Conservation (phyloP, 768 basidiomycete genomes). For the Mycena maculata region DNA sequence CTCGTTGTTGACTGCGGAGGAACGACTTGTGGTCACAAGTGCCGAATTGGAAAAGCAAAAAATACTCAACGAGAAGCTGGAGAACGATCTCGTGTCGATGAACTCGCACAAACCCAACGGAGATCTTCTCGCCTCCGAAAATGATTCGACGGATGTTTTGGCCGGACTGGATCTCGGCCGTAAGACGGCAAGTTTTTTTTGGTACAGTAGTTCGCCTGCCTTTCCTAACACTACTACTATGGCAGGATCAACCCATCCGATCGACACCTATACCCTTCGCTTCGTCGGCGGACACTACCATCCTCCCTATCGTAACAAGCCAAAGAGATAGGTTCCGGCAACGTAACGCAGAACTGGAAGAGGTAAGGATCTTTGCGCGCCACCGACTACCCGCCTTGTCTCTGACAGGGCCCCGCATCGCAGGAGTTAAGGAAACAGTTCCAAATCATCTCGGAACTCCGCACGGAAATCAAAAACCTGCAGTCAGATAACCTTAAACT, state of each 20-base stretch:
- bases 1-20: slow-evolving; percentile 67
- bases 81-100: slow-evolving; percentile 89
- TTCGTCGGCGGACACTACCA: slow-evolving; percentile 88
- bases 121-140: slow-evolving; percentile 45
- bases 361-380: slow-evolving; percentile 63
- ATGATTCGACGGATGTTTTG: slow-evolving; percentile 64
- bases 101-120: slow-evolving; percentile 66
- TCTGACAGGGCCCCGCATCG: background rate
- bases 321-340: slow-evolving; percentile 98
- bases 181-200: slow-evolving; percentile 54
- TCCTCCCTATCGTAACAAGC: slow-evolving; percentile 97
- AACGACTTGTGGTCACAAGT: slow-evolving; percentile 67
- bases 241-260: slow-evolving; percentile 52
- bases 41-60: slow-evolving; percentile 83
- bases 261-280: slow-evolving; percentile 78
- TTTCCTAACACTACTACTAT: slow-evolving; percentile 14
- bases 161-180: slow-evolving; percentile 80
- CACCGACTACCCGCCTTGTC: background rate
- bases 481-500: slow-evolving; percentile 97
- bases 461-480: slow-evolving; percentile 89
- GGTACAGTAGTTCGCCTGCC: background rate
- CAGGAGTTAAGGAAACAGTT: slow-evolving; percentile 96
- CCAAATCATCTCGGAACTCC: slow-evolving; percentile 93
- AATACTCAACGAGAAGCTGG: slow-evolving; percentile 87
- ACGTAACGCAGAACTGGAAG: slow-evolving; percentile 96